Conservation (phyloP, 2,329 filamentous ascomycete genomes). For the Ascochyta lentis region DNA sequence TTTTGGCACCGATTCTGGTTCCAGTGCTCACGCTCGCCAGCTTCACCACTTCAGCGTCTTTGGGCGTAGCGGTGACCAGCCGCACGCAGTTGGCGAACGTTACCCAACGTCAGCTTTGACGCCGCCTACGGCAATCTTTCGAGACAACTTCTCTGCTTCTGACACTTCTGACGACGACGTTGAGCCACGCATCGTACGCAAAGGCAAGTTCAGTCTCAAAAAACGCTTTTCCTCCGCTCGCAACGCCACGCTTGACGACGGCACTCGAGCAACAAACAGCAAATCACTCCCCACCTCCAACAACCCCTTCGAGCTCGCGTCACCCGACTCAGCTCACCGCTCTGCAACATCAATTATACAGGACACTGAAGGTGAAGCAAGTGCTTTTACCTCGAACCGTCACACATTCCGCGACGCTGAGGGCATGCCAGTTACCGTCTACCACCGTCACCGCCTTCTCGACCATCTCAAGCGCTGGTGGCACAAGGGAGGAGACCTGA, state of each 20-base stretch:
- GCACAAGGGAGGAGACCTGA: conserved; percentile 29
- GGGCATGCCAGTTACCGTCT: conserved; percentile 31
- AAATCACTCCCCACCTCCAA: conserved; percentile 5
- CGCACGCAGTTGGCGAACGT: conserved; percentile 54
- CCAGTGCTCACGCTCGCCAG: conserved; percentile 23
- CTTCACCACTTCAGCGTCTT: conserved; percentile 30
- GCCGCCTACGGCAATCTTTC: conserved; percentile 46
- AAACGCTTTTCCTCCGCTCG: conserved; percentile 33
- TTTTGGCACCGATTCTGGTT: conserved; percentile 19
- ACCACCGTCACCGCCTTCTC: conserved; percentile 30
- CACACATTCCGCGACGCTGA: conserved; percentile 36
- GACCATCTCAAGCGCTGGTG: conserved; percentile 30
- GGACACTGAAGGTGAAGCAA: conserved; percentile 26
- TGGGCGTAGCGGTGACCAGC: conserved; percentile 32
- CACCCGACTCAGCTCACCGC: conserved; percentile 19
- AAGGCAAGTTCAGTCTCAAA: conserved; percentile 30
- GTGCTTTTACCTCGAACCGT: conserved; percentile 27
- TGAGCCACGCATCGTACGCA: conserved; percentile 28
- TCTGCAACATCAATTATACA: conserved; percentile 25
- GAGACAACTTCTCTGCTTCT: conserved; percentile 32
- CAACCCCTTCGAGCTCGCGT: conserved; percentile 21
- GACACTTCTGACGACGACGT: conserved; percentile 39
- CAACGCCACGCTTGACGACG: conserved; percentile 21
- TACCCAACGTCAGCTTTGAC: conserved; percentile 57
- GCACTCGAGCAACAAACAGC: conserved; percentile 18